Conservation (phyloP, 805 yeast genomes). For the Ogataea populi-albae region DNA sequence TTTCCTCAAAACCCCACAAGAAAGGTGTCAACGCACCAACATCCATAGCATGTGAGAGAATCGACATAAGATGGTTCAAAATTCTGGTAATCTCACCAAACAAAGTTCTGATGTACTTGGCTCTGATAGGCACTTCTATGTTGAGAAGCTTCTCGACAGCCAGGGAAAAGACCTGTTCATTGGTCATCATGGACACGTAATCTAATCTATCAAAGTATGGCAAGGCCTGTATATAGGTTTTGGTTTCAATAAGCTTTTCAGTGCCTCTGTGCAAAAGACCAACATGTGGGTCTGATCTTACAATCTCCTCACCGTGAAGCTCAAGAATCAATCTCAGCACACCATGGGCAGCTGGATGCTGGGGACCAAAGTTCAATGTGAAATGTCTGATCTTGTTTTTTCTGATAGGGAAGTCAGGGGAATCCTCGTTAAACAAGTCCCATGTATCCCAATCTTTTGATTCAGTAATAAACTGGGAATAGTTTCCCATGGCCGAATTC, state of each 20-base stretch:
- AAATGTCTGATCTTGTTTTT: slow-evolving; percentile 71
- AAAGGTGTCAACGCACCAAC: slow-evolving; percentile 93
- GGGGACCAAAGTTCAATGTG: slow-evolving; percentile 90
- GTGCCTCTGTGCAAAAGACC: slow-evolving; percentile 88
- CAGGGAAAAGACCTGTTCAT: slow-evolving; percentile 78
- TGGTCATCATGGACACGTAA: slow-evolving; percentile 86
- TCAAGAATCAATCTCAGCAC: slow-evolving; percentile 83
- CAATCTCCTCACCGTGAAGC: slow-evolving; percentile 84
- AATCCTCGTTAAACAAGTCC: slow-evolving; percentile 34
- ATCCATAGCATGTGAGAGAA: slow-evolving; percentile 87
- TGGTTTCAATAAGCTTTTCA: slow-evolving; percentile 81
- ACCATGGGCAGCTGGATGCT: slow-evolving; percentile 95
- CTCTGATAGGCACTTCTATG: slow-evolving; percentile 82
- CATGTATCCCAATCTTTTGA: slow-evolving; percentile 35
- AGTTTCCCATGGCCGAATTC: slow-evolving; percentile 42
- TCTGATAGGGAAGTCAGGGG: slow-evolving; percentile 35
- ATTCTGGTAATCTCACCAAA: slow-evolving; percentile 86
- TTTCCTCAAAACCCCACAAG: slow-evolving; percentile 92
- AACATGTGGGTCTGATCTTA: slow-evolving; percentile 85
- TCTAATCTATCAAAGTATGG: slow-evolving; percentile 88
- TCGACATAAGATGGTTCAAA: slow-evolving; percentile 82
- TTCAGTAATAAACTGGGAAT: slow-evolving; percentile 33
- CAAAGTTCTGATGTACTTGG: slow-evolving; percentile 77
- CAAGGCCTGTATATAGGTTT: slow-evolving; percentile 83
- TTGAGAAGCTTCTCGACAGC: slow-evolving; percentile 84